A percentile compares a stretch with the other conserved stretches of the same genome.
These are phyloP conservation scores for Globisporangium echinulatum DNA, from an alignment of 352 stramenopile species.

Conservation along the genomic window DNA sequence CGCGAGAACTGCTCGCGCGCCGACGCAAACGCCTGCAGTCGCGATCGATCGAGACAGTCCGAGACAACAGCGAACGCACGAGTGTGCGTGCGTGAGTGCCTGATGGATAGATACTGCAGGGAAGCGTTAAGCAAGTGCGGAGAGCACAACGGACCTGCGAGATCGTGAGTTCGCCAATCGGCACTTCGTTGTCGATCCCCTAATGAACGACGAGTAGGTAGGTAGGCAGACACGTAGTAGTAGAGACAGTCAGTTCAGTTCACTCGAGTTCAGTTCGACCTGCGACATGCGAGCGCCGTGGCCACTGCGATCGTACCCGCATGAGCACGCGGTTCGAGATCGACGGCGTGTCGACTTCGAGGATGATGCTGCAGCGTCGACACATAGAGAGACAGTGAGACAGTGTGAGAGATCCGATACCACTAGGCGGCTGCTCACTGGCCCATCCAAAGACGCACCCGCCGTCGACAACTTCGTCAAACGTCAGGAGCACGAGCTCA, in stretches of 20 bases:
- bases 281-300: background rate
- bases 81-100: too few relatives aligned
- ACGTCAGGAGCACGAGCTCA: constrained; percentile 84
- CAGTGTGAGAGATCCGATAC: too few relatives aligned
- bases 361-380: constrained; percentile 53
- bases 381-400: background rate
- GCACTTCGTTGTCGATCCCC: constrained; percentile 85
- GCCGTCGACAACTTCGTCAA: constrained; percentile 89
- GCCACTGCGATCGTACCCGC: constrained; percentile 49
- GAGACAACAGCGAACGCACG: too few relatives aligned
- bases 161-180: constrained; percentile 82
- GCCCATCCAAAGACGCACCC: constrained; percentile 33
- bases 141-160: constrained; percentile 40
- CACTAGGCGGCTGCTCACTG: too few relatives aligned
- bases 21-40: constrained; percentile 62
- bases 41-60: too few relatives aligned
- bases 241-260: too few relatives aligned
- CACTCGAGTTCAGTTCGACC: background rate
- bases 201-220: constrained; percentile 10
- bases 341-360: constrained; percentile 84
- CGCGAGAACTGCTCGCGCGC: constrained; percentile 84
- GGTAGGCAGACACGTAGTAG: too few relatives aligned
- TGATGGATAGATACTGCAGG: too few relatives aligned
- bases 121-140: too few relatives aligned
- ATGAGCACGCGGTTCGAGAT: constrained; percentile 90